Conservation (phyloP, 2,329 filamentous ascomycete genomes). For the Hortaea werneckii region DNA sequence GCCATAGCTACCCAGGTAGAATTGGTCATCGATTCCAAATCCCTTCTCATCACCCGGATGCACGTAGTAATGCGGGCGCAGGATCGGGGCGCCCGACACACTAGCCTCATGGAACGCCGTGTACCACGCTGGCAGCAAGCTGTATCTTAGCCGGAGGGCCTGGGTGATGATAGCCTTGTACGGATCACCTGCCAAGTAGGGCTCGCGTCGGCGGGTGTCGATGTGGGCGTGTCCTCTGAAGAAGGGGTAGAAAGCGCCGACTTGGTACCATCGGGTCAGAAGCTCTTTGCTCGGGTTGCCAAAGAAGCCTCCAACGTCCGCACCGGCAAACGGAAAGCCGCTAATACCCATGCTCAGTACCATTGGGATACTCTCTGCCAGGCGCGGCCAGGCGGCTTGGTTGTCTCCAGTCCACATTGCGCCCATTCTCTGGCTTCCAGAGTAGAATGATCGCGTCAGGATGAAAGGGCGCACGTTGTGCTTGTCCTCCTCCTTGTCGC, state of each 20-base stretch:
- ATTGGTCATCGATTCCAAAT: conserved; percentile 85
- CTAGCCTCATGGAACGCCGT: conserved; percentile 90
- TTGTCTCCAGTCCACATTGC: conserved; percentile 99
- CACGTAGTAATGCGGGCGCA: conserved; percentile 87
- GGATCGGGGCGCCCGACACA: conserved; percentile 70
- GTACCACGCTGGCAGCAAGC: conserved; percentile 87
- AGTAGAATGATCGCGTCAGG: conserved; percentile 83
- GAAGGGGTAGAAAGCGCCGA: conserved; percentile 94
- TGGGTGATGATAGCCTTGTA: conserved; percentile 79
- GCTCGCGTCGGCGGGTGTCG: conserved; percentile 86
- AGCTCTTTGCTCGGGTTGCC: conserved; percentile 91
- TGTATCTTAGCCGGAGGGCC: conserved; percentile 79
- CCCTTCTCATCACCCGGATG: conserved; percentile 77
- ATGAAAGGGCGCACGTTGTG: conserved; percentile 64
- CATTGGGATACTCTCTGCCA: conserved; percentile 88
- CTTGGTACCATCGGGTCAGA: conserved; percentile 89
- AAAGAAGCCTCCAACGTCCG: conserved; percentile 96
- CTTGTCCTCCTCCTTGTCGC: conserved; percentile 69
- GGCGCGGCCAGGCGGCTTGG: conserved; percentile 82
- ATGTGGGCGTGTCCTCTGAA: conserved; percentile 97
- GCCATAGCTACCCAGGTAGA: conserved; percentile 81
- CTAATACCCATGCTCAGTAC: conserved; percentile 83
- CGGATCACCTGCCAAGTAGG: conserved; percentile 76
- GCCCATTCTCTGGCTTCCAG: conserved; percentile 78
- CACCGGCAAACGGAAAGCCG: conserved; percentile 87